Conservation (phyloP, 768 basidiomycete species). For the Boletus speciosus region DNA sequence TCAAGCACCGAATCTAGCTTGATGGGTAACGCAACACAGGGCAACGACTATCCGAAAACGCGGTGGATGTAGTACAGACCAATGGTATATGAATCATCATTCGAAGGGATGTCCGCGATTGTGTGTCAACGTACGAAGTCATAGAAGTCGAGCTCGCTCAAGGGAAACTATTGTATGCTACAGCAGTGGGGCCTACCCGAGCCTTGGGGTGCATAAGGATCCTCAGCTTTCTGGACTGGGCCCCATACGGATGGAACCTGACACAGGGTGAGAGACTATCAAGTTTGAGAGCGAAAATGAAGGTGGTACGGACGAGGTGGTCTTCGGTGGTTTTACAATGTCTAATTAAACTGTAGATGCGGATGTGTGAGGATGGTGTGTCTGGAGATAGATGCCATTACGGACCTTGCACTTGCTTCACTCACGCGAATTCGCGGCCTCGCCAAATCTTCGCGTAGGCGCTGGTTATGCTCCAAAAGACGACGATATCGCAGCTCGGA, state of each 20-base stretch:
- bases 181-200: constrained; percentile 51
- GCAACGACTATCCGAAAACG: constrained; percentile 7
- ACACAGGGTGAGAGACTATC: constrained; percentile 17
- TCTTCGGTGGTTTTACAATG: constrained; percentile 75
- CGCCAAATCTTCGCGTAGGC: constrained; percentile 68
- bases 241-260: constrained; percentile 98
- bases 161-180: constrained; percentile 48
- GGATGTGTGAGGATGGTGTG: constrained; percentile 3
- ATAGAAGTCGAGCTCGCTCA: neutral
- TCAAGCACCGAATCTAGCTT: constrained; percentile 3
- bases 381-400: constrained; percentile 7
- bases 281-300: neutral
- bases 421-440: constrained; percentile 69
- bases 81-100: constrained; percentile 2
- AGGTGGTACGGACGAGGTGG: constrained; percentile 47
- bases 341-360: constrained; percentile 54
- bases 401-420: constrained; percentile 67
- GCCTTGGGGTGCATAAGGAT: constrained; percentile 82
- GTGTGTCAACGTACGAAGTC: neutral
- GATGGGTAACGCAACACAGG: constrained; percentile 10
- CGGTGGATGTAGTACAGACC: constrained; percentile 16
- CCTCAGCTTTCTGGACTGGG: constrained; percentile 84
- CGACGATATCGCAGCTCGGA: constrained; percentile 80
- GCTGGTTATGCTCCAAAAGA: constrained; percentile 70
- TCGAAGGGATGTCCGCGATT: neutral